phyloP scores from a whole-genome alignment of 1,284 basidiomycete species.

The Pseudozyma thailandica region DNA sequence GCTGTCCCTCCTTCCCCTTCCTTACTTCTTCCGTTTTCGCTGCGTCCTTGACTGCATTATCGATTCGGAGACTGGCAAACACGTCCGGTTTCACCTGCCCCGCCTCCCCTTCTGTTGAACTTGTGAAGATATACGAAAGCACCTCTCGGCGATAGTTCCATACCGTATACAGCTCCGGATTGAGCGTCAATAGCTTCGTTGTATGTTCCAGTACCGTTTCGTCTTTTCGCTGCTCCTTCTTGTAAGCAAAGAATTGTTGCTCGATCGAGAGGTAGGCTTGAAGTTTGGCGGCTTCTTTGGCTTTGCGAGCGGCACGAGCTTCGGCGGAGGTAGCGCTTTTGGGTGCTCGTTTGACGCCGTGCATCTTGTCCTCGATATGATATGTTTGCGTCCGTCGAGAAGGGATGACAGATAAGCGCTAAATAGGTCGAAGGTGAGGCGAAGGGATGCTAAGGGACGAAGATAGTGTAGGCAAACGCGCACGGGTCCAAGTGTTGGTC shows the following conservation, averaged over 20 bases:
- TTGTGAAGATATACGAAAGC: conserved; percentile 43
- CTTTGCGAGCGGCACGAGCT: conserved; percentile 50
- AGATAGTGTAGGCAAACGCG: not conserved
- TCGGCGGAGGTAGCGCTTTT: conserved; percentile 26
- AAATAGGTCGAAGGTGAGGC: too few species aligned
- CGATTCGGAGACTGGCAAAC: conserved; percentile 32
- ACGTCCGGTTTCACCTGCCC: conserved; percentile 29
- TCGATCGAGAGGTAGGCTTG: conserved; percentile 49
- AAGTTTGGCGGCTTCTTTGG: conserved; percentile 56
- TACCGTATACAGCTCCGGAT: conserved; percentile 65
- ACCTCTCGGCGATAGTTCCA: conserved; percentile 65
- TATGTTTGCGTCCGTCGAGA: not conserved
- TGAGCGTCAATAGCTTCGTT: conserved; percentile 56
- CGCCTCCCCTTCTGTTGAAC: not conserved
- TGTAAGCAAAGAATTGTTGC: conserved; percentile 41
- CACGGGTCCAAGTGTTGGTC: not conserved
- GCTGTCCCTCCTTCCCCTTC: not conserved
- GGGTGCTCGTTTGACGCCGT: conserved; percentile 49
- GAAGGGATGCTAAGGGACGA: not conserved
- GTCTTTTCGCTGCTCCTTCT: conserved; percentile 20
- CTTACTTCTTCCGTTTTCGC: not conserved
- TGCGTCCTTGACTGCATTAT: not conserved
- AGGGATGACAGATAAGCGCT: too few species aligned
- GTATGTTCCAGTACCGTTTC: conserved; percentile 49
- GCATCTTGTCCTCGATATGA: conserved; percentile 20